Percentiles rank a stretch among this genome's conserved stretches.
These are phyloP conservation scores for Talaromyces rugulosus DNA, from an alignment of 2,329 filamentous ascomycete species.

Conservation along the genomic window DNA sequence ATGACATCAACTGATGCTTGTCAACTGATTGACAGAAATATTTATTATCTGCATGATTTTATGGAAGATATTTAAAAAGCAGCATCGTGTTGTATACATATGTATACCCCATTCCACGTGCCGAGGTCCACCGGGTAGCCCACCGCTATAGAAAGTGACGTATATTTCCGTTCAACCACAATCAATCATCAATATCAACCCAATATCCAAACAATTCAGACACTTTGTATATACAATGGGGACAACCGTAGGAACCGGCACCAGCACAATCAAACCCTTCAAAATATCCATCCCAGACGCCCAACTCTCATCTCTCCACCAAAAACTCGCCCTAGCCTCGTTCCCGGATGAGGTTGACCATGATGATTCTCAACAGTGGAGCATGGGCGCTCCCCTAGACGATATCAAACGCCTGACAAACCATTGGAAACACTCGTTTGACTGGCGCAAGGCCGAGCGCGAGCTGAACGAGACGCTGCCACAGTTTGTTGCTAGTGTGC, in stretches of 20 bases:
- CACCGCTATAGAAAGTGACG: too few species aligned
- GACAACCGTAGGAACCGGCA: slow-evolving; percentile 4
- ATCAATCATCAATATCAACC: neutral
- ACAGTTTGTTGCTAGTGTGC: slow-evolving; percentile 53
- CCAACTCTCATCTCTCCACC: slow-evolving; percentile 50
- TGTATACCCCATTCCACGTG: neutral
- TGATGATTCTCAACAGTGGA: slow-evolving; percentile 29
- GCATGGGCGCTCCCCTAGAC: slow-evolving; percentile 56
- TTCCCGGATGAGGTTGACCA: slow-evolving; percentile 56
- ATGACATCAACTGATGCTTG: too few species aligned
- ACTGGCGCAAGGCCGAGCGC: slow-evolving; percentile 60
- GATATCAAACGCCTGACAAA: slow-evolving; percentile 55
- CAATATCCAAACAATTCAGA: neutral
- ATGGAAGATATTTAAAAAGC: too few species aligned
- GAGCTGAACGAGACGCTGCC: slow-evolving; percentile 55
- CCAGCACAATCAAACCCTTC: slow-evolving; percentile 34
- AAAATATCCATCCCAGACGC: slow-evolving; percentile 50
- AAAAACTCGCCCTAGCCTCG: slow-evolving; percentile 51
- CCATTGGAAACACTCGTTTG: slow-evolving; percentile 54
- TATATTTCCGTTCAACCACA: neutral
- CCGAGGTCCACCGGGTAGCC: neutral
- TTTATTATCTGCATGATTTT: too few species aligned
- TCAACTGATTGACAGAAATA: too few species aligned
- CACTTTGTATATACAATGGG: neutral
- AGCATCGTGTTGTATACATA: too few species aligned